Evolutionary conservation across 305 asterid genomes (phyloP).

Genomic region (Euphrasia arctica): DNA sequence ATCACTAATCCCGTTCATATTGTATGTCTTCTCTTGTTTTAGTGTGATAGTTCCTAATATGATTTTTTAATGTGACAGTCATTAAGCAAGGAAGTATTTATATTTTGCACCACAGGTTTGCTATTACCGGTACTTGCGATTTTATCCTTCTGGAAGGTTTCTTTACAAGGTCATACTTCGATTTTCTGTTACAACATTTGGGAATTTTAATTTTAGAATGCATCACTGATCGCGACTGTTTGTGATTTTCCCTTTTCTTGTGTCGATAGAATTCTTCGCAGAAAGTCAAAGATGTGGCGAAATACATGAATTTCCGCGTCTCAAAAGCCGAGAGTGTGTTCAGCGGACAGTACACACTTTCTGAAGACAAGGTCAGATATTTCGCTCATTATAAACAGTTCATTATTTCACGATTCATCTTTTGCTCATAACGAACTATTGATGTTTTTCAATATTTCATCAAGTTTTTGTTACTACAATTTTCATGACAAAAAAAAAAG

Average conservation of each 20-base stretch:
- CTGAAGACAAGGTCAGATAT: constrained; percentile 74
- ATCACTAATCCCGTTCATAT: constrained; percentile 87
- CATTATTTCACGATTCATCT: background rate
- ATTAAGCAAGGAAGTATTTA: background rate
- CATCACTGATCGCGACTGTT: constrained; percentile 11
- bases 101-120: constrained; percentile 61
- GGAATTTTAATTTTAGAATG: background rate
- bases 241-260: background rate
- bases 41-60: constrained; percentile 7
- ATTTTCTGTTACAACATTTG: background rate
- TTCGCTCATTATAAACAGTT: background rate
- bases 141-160: constrained; percentile 93
- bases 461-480: background rate
- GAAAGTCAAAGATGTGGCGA: constrained; percentile 75
- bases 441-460: background rate
- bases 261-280: constrained; percentile 71
- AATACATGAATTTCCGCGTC: constrained; percentile 69
- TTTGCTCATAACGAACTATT: background rate
- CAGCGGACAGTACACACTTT: constrained; percentile 73
- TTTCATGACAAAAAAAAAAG: constrained; percentile 2
- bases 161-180: constrained; percentile 64
- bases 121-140: constrained; percentile 85
- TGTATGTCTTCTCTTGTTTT: constrained; percentile 42
- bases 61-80: too few relatives aligned
- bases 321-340: constrained; percentile 63